These are phyloP conservation scores for Lophiostoma macrostomum DNA, from an alignment of 495 filamentous ascomycete genomes.

Conservation along the genomic window DNA sequence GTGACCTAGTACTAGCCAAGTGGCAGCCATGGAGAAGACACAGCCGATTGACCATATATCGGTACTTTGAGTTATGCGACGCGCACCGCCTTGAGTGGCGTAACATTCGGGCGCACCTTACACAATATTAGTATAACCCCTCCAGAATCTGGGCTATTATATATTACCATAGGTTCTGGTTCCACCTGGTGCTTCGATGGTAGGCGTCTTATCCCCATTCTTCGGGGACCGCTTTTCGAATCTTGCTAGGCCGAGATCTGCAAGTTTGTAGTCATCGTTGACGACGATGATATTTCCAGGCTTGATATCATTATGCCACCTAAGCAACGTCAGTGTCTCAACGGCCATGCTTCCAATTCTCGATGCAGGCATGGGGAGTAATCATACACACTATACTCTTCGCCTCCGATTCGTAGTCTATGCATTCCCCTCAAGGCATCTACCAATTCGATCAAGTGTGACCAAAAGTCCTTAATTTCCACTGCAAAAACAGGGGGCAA, in stretches of 20 bases:
- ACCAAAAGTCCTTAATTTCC: constrained; percentile 37
- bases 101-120: constrained; percentile 25
- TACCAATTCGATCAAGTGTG: constrained; percentile 39
- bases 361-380: too few relatives aligned
- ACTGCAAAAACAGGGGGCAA: constrained; percentile 37
- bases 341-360: background rate
- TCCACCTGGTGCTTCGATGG: constrained; percentile 36
- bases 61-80: constrained; percentile 37
- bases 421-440: constrained; percentile 39
- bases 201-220: too few relatives aligned
- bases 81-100: constrained; percentile 22
- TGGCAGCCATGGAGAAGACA: constrained; percentile 45
- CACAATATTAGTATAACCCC: constrained; percentile 15
- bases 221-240: too few relatives aligned
- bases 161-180: constrained; percentile 40
- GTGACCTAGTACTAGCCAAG: constrained; percentile 43
- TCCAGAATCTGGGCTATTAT: background rate
- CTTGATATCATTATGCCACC: constrained; percentile 46
- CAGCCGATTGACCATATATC: constrained; percentile 48
- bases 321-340: constrained; percentile 10
- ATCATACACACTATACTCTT: constrained; percentile 15
- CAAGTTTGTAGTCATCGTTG: constrained; percentile 43
- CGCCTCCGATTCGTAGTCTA: constrained; percentile 20
- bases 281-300: constrained; percentile 45
- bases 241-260: constrained; percentile 44